phyloP scores from a whole-genome alignment of 1,284 basidiomycete species.

The Abortiporus biennis region DNA sequence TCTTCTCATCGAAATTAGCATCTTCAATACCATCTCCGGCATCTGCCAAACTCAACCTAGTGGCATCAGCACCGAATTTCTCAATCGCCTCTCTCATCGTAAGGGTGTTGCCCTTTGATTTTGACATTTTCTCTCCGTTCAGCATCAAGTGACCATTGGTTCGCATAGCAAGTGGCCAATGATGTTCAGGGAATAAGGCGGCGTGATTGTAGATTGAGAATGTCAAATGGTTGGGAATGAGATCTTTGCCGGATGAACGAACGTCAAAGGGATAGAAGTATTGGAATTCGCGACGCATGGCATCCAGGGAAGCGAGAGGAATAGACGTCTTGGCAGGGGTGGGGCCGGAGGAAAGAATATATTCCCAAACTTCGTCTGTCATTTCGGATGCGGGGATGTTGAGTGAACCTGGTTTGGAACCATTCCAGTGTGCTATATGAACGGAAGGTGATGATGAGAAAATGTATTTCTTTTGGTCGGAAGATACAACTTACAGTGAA shows the following conservation, averaged over 20 bases:
- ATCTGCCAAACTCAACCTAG: slow-evolving; percentile 89
- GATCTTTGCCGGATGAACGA: slow-evolving; percentile 97
- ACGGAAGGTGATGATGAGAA: slow-evolving; percentile 31
- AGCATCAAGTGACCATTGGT: slow-evolving; percentile 97
- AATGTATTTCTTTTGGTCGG: slow-evolving; percentile 2
- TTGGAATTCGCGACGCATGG: slow-evolving; percentile 86
- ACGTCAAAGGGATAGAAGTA: slow-evolving; percentile 99
- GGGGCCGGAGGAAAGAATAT: slow-evolving; percentile 76
- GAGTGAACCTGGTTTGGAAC: slow-evolving; percentile 75
- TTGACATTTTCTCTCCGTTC: slow-evolving; percentile 99
- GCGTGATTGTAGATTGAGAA: slow-evolving; percentile 95
- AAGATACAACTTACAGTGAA: slow-evolving; percentile 61
- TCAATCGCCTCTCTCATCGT: slow-evolving; percentile 73
- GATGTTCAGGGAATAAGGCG: slow-evolving; percentile 90
- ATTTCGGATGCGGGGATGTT: slow-evolving; percentile 88
- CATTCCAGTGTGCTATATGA: slow-evolving; percentile 75
- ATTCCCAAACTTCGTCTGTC: slow-evolving; percentile 98
- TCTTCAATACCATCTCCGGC: slow-evolving; percentile 98
- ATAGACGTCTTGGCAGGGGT: slow-evolving; percentile 70
- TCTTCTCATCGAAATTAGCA: slow-evolving; percentile 98
- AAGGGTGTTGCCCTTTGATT: slow-evolving; percentile 90
- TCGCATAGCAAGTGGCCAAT: slow-evolving; percentile 91
- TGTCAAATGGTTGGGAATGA: slow-evolving; percentile 95
- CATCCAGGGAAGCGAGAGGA: slow-evolving; percentile 73
- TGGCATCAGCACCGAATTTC: slow-evolving; percentile 93